phyloP scores from a whole-genome alignment of 2,329 filamentous ascomycete genomes.

The Fusarium redolens region DNA sequence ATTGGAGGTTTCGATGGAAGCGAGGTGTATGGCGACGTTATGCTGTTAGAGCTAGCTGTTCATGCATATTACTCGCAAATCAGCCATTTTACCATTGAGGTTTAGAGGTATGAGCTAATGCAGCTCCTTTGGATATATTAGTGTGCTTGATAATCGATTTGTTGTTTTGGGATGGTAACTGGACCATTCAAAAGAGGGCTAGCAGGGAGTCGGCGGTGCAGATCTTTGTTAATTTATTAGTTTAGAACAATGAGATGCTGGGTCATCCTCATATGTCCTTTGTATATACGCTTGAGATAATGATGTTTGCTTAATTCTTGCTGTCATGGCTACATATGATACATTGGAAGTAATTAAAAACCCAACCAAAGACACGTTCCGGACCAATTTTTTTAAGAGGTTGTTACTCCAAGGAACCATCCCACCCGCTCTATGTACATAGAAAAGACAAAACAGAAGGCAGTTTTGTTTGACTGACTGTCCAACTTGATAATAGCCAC shows the following conservation, averaged over 20 bases:
- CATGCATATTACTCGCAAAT: constrained; percentile 80
- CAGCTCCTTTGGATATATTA: constrained; percentile 12
- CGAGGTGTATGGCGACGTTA: constrained; percentile 76
- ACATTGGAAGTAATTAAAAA: constrained; percentile 20
- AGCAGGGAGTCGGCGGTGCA: constrained; percentile 39
- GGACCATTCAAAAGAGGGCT: constrained; percentile 27
- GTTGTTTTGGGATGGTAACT: constrained; percentile 19
- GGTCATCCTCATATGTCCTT: constrained; percentile 10
- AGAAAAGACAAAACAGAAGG: constrained; percentile 9
- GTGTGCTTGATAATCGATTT: constrained; percentile 27
- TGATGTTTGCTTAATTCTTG: neutral
- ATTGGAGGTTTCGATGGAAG: constrained; percentile 76
- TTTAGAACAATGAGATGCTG: constrained; percentile 36
- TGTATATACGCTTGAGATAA: neutral
- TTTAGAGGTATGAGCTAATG: constrained; percentile 52
- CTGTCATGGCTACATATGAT: constrained; percentile 13
- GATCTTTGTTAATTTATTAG: constrained; percentile 23
- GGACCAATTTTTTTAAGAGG: neutral
- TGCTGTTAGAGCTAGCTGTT: constrained; percentile 74
- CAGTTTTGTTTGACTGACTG: neutral
- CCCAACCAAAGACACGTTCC: neutral
- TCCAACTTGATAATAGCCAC: neutral
- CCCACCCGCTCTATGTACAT: neutral
- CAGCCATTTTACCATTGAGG: constrained; percentile 77
- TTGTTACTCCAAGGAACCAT: constrained; percentile 3